phyloP scores from a whole-genome alignment of 1,139 yeast genomes.

The Suhomyces chickasaworum region DNA sequence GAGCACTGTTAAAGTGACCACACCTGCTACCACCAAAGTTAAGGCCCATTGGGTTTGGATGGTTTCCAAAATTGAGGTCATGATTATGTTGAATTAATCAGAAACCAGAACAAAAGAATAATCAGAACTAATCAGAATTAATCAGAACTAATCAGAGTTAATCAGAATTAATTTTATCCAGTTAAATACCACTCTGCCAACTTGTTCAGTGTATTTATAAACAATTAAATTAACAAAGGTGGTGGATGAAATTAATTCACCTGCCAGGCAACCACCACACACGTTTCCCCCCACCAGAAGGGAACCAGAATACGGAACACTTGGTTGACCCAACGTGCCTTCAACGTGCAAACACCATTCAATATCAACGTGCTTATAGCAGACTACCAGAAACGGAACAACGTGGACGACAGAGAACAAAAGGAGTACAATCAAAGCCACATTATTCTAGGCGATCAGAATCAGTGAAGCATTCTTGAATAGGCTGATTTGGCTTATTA shows the following conservation, averaged over 20 bases:
- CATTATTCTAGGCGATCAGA: background rate
- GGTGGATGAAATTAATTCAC: background rate
- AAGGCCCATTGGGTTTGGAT: background rate
- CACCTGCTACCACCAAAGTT: conserved; percentile 6
- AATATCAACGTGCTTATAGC: background rate
- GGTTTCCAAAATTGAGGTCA: background rate
- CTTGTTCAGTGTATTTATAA: background rate
- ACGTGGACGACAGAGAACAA: background rate
- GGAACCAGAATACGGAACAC: background rate
- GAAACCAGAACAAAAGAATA: too few relatives aligned
- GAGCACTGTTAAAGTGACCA: conserved; percentile 10
- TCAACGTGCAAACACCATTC: background rate
- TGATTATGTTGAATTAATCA: background rate
- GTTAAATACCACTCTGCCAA: background rate
- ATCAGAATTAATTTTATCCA: too few relatives aligned
- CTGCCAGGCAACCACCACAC: background rate
- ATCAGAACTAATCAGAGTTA: too few relatives aligned
- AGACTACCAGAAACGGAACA: background rate
- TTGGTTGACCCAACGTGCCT: background rate
- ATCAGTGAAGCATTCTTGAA: background rate
- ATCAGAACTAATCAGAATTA: too few relatives aligned
- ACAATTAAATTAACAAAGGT: too few relatives aligned
- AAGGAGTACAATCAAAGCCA: background rate
- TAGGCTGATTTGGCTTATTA: too few relatives aligned
- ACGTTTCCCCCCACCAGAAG: background rate